Base-by-base conservation (phyloP, 1,139 yeast species). In the Keqinozyma sinolaborantium region DNA sequence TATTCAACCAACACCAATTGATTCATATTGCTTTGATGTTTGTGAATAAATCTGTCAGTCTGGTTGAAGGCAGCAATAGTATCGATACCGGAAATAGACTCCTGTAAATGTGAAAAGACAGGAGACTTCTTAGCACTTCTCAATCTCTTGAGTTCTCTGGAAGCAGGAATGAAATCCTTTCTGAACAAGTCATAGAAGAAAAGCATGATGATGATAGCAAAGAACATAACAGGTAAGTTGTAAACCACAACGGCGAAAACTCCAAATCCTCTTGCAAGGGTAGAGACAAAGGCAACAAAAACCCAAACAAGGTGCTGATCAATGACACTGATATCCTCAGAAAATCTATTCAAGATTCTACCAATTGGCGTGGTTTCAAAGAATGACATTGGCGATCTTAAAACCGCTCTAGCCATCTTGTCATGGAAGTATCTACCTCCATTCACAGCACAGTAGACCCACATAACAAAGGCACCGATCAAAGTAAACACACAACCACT, bases 331-430 rank as follows among this genome's bases (percentile, higher is more conserved):
- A 64, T 58, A 39, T 66, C 69, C 29, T 64, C 64, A 4, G 70
- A 51, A 38, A 62, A 64, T 39, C 71, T 53, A 38, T 64, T 64
- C 49, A 62, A 54, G 28, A 64, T 60, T 39, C 70, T 44, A 1
- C 69, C 71, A 18, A 58, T 48, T n/a, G 72, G 72, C 0, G 70
- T 64, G 10, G 71, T 64, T 37, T 65, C 72, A 38, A 64, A 65
- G 39, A 64, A 64, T 2, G 66, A 56, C 72, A 65, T 65, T 24
- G 72, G 72, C 2, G 70, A 54, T 35, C 66, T 51, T 35, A 64
- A 51, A 1, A 65, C 60, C n/a, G 58, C 44, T 26, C 44, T 38
- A 3, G 68, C 66, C 68, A 64, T 60, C 16, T 50, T 53, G 33
- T 62, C 64, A 39, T 65, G 72, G 46, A 64, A 60, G 34, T 47